Conservation (phyloP, 495 filamentous ascomycete species). For the Penicillium bovifimosum region DNA sequence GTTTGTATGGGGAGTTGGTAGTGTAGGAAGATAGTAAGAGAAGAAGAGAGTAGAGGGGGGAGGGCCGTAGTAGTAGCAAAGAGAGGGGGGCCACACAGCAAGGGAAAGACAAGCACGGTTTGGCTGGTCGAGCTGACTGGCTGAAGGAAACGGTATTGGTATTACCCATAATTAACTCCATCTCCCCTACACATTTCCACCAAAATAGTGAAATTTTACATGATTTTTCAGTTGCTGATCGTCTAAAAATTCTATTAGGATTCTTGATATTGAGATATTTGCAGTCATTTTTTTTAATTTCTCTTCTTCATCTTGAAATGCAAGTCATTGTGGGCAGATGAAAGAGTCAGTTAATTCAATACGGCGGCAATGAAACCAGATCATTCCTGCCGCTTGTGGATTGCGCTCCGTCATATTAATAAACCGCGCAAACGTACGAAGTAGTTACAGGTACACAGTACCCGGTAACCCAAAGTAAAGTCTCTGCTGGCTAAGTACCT, state of each 20-base stretch:
- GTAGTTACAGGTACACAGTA: constrained; percentile 22
- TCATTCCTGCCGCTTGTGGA: constrained; percentile 19
- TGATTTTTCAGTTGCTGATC: background rate
- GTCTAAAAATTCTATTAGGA: background rate
- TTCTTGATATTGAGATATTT: background rate
- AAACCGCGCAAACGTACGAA: constrained; percentile 22
- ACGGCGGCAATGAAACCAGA: constrained; percentile 8
- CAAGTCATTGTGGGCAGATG: background rate
- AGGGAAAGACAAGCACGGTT: constrained; percentile 2
- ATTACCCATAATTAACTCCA: background rate
- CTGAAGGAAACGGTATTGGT: constrained; percentile 17
- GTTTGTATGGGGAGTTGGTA: constrained; percentile 55
- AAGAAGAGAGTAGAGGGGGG: constrained; percentile 34
- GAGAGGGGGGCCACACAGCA: constrained; percentile 21
- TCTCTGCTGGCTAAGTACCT: constrained; percentile 9
- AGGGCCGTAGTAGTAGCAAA: constrained; percentile 56
- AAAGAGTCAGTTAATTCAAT: background rate
- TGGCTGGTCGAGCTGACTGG: constrained; percentile 14
- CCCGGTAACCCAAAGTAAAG: constrained; percentile 16
- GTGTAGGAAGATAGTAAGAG: constrained; percentile 48
- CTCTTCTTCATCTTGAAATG: background rate
- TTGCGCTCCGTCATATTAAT: constrained; percentile 14
- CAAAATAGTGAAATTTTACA: background rate
- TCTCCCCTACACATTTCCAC: background rate
- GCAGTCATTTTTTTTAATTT: background rate